Evolutionary conservation across 148 eudicot species (phyloP).

Genomic region (Polygonum aviculare): DNA sequence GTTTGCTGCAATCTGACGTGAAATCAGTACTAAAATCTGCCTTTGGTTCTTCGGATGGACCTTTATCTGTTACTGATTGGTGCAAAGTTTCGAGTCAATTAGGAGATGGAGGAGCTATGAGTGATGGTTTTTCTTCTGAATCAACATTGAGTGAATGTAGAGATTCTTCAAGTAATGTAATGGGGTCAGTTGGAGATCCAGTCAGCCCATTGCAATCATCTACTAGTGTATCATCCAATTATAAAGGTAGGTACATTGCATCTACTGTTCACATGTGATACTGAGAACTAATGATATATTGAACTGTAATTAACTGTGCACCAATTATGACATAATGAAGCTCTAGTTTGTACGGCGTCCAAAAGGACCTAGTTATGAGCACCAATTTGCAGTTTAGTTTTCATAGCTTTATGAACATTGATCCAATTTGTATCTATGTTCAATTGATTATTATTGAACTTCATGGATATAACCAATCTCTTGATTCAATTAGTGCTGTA

Average conservation of each 20-base stretch:
- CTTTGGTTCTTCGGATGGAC: slow-evolving; percentile 80
- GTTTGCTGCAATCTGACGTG: slow-evolving; percentile 78
- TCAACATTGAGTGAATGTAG: slow-evolving; percentile 64
- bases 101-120: slow-evolving; percentile 41
- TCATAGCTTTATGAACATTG: neutral
- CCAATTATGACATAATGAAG: neutral
- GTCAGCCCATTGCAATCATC: slow-evolving; percentile 68
- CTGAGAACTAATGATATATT: neutral
- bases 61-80: slow-evolving; percentile 81
- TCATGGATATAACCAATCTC: neutral
- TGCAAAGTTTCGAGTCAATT: slow-evolving; percentile 74
- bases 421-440: neutral
- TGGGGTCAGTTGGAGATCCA: slow-evolving; percentile 52
- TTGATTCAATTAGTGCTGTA: neutral
- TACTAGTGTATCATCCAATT: slow-evolving; percentile 45
- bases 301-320: neutral
- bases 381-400: neutral
- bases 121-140: slow-evolving; percentile 76
- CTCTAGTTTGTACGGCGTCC: neutral
- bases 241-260: slow-evolving; percentile 42
- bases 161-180: slow-evolving; percentile 54
- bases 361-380: neutral
- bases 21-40: slow-evolving; percentile 79
- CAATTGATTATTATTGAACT: neutral
- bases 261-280: neutral